Percentiles rank a stretch among this genome's conserved stretches.
phyloP scores from a whole-genome alignment of 1,139 yeast species.

The Magnusiomyces suaveolens region DNA sequence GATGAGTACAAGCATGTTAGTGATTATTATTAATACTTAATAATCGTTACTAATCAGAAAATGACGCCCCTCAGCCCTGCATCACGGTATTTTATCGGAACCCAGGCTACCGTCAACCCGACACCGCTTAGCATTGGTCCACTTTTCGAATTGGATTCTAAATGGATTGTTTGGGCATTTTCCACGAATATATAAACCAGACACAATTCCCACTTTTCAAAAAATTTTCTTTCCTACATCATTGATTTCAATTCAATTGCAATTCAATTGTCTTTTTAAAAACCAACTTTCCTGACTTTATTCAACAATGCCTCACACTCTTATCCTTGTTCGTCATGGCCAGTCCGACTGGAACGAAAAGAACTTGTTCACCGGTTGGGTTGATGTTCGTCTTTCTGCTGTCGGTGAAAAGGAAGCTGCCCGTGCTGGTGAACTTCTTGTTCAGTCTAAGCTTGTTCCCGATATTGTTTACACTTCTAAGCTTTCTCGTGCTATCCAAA shows the following conservation, averaged over 20 bases:
- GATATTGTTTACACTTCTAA: conserved; percentile 87
- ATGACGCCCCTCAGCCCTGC: neutral
- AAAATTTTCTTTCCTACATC: neutral
- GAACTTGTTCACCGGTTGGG: conserved; percentile 99
- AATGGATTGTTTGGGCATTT: neutral
- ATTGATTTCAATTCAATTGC: neutral
- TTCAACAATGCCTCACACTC: conserved; percentile 24
- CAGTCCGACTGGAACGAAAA: conserved; percentile 98
- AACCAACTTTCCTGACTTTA: neutral
- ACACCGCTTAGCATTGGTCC: neutral
- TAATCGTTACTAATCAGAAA: neutral
- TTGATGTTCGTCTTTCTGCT: conserved; percentile 79
- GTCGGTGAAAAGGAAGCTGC: conserved; percentile 84
- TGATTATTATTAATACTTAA: too few species aligned
- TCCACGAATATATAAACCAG: neutral
- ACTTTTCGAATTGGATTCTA: neutral
- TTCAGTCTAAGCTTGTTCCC: conserved; percentile 76
- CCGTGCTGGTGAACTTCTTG: conserved; percentile 87
- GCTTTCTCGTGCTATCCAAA: conserved; percentile 92
- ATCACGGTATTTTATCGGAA: neutral
- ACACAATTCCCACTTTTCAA: neutral
- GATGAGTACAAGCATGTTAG: too few species aligned
- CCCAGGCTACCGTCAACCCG: neutral
- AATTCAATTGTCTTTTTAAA: neutral
- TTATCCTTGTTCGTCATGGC: conserved; percentile 66